phyloP scores from a whole-genome alignment of 2,329 filamentous ascomycete species.

The Chaetothyriales sp. region DNA sequence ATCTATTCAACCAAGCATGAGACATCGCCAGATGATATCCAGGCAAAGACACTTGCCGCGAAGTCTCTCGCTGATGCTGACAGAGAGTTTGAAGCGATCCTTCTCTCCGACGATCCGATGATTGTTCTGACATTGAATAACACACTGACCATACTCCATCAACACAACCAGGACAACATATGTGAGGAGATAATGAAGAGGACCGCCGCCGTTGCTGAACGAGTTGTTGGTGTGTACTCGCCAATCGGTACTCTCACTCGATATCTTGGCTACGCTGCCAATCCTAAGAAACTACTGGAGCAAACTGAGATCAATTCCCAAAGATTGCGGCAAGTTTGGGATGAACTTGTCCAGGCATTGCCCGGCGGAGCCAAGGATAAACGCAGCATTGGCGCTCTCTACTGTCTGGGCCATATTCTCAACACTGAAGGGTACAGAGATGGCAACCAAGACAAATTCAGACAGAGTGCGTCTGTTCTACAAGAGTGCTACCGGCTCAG shows the following conservation, averaged over 20 bases:
- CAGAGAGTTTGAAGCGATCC: slow-evolving; percentile 13
- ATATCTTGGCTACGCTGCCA: slow-evolving; percentile 14
- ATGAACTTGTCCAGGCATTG: not conserved
- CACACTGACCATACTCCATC: slow-evolving; percentile 14
- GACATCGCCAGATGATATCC: slow-evolving; percentile 10
- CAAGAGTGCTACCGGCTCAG: slow-evolving; percentile 2
- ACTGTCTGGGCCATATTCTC: slow-evolving; percentile 16
- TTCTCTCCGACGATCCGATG: slow-evolving; percentile 14
- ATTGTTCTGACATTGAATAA: slow-evolving; percentile 12
- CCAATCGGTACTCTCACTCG: slow-evolving; percentile 11
- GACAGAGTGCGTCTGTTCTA: slow-evolving; percentile 2
- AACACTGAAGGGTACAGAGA: slow-evolving; percentile 1
- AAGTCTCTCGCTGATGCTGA: slow-evolving; percentile 11
- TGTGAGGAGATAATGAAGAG: slow-evolving; percentile 11
- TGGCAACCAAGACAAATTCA: slow-evolving; percentile 1
- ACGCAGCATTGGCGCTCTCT: slow-evolving; percentile 12
- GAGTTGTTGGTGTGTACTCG: slow-evolving; percentile 9
- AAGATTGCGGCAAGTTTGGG: not conserved
- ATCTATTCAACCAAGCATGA: slow-evolving; percentile 12
- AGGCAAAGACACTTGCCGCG: slow-evolving; percentile 1
- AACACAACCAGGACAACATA: slow-evolving; percentile 15
- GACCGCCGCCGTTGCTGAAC: slow-evolving; percentile 8
- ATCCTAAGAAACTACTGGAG: slow-evolving; percentile 2
- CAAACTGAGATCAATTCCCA: not conserved
- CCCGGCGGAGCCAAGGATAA: not conserved